Conservation (phyloP, 768 basidiomycete species). For the Thelephora aurantiotincta region DNA sequence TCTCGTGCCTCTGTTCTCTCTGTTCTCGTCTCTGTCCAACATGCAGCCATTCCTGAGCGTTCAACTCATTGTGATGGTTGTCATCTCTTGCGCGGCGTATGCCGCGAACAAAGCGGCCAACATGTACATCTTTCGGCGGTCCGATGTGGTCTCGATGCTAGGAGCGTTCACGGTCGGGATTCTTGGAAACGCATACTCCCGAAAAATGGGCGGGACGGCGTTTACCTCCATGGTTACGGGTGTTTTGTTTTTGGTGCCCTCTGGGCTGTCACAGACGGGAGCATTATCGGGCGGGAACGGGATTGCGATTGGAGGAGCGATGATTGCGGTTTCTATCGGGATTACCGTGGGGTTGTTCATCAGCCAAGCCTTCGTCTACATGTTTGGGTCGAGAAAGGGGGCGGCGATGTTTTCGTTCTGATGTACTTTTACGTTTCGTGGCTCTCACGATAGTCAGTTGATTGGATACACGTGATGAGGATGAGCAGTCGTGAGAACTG, state of each 20-base stretch:
- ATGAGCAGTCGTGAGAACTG: too few relatives aligned
- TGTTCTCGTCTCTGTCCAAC: slow-evolving; percentile 61
- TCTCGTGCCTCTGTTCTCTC: slow-evolving; percentile 64
- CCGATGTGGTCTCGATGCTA: slow-evolving; percentile 74
- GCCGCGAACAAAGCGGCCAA: slow-evolving; percentile 73
- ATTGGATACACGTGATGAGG: too few relatives aligned
- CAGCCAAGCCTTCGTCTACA: slow-evolving; percentile 78
- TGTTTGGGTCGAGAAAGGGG: slow-evolving; percentile 72
- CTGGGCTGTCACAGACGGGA: slow-evolving; percentile 75
- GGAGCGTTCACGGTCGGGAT: slow-evolving; percentile 74
- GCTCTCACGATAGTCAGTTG: too few relatives aligned
- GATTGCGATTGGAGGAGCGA: slow-evolving; percentile 75
- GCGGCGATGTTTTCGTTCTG: slow-evolving; percentile 79
- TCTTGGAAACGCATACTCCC: slow-evolving; percentile 69
- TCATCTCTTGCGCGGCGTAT: slow-evolving; percentile 71
- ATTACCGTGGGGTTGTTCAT: slow-evolving; percentile 85
- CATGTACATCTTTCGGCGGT: slow-evolving; percentile 74
- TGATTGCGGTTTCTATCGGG: slow-evolving; percentile 84
- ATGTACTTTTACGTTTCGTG: slow-evolving; percentile 4
- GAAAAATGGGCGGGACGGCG: slow-evolving; percentile 73
- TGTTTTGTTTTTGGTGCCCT: slow-evolving; percentile 76
- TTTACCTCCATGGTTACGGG: slow-evolving; percentile 89
- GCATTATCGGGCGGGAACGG: slow-evolving; percentile 72
- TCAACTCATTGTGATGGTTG: slow-evolving; percentile 71
- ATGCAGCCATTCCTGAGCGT: slow-evolving; percentile 60